These are phyloP conservation scores for Mycena epipterygia DNA, from an alignment of 768 basidiomycete species.

Conservation along the genomic window DNA sequence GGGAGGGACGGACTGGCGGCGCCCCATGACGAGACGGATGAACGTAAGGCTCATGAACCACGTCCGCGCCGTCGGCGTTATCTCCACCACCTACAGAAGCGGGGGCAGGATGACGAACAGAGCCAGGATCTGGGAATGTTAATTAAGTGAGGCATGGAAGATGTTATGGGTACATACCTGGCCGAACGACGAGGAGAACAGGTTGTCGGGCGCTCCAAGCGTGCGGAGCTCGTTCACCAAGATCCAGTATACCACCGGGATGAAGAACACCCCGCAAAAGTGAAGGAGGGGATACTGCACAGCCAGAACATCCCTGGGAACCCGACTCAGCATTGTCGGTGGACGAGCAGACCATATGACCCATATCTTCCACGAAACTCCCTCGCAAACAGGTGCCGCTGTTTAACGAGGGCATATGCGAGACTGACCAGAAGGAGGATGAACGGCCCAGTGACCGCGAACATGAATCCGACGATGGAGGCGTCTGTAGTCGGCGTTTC, in stretches of 20 bases:
- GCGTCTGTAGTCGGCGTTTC: too few relatives aligned
- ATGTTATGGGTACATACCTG: constrained; percentile 2
- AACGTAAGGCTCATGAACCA: constrained; percentile 14
- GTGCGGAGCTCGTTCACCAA: neutral
- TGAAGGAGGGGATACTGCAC: constrained; percentile 15
- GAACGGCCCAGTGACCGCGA: neutral
- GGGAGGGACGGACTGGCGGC: neutral
- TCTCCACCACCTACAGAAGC: constrained; percentile 1
- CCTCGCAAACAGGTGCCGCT: neutral
- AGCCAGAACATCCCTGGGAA: constrained; percentile 17
- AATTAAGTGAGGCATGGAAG: neutral
- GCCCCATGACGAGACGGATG: constrained; percentile 1
- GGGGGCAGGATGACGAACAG: constrained; percentile 24
- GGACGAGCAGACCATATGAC: constrained; percentile 6
- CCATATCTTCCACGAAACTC: constrained; percentile 23
- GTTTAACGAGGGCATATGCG: neutral
- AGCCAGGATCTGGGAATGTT: neutral
- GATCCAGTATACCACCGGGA: constrained; percentile 19
- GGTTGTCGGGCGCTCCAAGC: constrained; percentile 4
- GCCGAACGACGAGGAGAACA: constrained; percentile 14
- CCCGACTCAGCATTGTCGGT: too few relatives aligned
- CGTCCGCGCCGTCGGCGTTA: neutral
- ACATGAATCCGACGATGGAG: neutral
- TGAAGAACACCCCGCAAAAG: constrained; percentile 20
- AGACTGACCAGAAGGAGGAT: neutral